Evolutionary conservation across 768 basidiomycete species (phyloP).

Genomic region (Phylloporus arenicola): DNA sequence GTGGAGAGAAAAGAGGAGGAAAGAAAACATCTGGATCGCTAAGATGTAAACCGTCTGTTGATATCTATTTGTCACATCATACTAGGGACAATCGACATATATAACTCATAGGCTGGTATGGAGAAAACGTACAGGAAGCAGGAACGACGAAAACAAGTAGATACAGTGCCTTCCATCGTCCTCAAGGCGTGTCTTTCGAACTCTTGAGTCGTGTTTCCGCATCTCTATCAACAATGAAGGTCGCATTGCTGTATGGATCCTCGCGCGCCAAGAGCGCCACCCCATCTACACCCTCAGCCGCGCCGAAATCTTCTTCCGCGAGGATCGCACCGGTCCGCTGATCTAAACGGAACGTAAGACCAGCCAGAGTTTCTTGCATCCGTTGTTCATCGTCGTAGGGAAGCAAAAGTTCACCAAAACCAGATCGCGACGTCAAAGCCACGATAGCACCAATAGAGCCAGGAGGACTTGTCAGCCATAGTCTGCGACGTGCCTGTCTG

Average conservation of each 20-base stretch:
- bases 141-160: background rate
- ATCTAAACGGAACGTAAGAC: slow-evolving; percentile 52
- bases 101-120: background rate
- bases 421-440: slow-evolving; percentile 54
- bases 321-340: slow-evolving; percentile 56
- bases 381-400: slow-evolving; percentile 49
- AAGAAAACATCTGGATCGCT: slow-evolving; percentile 17
- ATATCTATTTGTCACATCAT: slow-evolving; percentile 15
- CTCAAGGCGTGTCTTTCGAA: background rate
- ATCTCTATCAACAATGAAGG: slow-evolving; percentile 2
- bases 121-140: background rate
- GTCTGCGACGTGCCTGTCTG: slow-evolving; percentile 39
- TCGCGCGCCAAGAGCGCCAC: slow-evolving; percentile 12
- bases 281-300: slow-evolving; percentile 5
- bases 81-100: background rate
- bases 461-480: slow-evolving; percentile 51
- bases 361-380: slow-evolving; percentile 45
- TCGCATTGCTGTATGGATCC: slow-evolving; percentile 2
- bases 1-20: slow-evolving; percentile 45
- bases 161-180: background rate
- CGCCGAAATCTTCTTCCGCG: slow-evolving; percentile 41
- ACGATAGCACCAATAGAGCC: slow-evolving; percentile 55
- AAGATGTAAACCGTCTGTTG: slow-evolving; percentile 17
- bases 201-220: slow-evolving; percentile 1
- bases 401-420: slow-evolving; percentile 55